phyloP scores from a whole-genome alignment of 331 rosid genomes.

The Pyracantha coccinea region DNA sequence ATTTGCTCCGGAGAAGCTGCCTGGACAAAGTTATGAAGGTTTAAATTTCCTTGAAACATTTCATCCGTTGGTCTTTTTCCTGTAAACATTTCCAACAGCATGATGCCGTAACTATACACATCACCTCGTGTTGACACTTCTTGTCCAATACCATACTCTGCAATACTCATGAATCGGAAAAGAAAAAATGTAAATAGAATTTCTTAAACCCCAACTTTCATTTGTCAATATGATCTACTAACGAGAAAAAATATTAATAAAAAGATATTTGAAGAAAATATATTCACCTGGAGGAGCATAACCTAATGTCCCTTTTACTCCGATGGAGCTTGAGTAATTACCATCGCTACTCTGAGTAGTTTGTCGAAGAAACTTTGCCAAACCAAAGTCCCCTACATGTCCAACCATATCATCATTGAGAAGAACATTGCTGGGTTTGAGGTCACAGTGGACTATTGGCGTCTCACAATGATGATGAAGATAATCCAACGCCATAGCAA shows the following conservation, averaged over 20 bases:
- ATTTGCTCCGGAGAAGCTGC: not conserved
- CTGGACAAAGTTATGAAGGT: not conserved
- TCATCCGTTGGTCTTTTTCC: not conserved
- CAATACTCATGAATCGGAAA: too few species aligned
- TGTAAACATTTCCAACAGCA: not conserved
- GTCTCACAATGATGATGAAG: not conserved
- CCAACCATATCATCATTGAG: not conserved
- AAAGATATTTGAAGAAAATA: too few species aligned
- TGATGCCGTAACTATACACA: not conserved
- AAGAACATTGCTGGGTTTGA: conserved; percentile 8
- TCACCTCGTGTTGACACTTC: conserved; percentile 6
- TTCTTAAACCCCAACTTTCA: too few species aligned
- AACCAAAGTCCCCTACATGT: conserved; percentile 1
- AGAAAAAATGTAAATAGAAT: too few species aligned
- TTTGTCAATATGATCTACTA: too few species aligned
- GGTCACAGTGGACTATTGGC: conserved; percentile 2
- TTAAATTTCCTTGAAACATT: not conserved
- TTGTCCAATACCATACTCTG: conserved; percentile 6
- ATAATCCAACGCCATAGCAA: conserved; percentile 11
- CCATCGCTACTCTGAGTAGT: not conserved
- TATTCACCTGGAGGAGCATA: not conserved
- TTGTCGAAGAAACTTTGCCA: not conserved
- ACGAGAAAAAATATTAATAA: too few species aligned
- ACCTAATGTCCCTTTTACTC: not conserved
- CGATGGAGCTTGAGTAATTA: not conserved